These are phyloP conservation scores for Austroboletus eburneus DNA, from an alignment of 768 basidiomycete genomes.

Conservation along the genomic window DNA sequence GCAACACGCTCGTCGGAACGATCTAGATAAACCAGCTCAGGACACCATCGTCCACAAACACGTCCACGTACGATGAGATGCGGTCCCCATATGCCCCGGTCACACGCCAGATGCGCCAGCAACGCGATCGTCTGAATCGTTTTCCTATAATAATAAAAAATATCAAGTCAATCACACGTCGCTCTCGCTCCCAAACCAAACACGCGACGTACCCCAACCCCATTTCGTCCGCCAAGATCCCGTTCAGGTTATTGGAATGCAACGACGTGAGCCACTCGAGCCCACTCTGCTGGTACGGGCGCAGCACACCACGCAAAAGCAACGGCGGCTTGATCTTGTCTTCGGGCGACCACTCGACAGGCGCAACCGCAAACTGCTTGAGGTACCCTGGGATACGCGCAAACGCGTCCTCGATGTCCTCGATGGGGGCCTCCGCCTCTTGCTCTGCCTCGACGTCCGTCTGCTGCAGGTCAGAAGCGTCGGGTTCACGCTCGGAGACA, in stretches of 20 bases:
- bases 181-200: conserved; percentile 5
- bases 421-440: conserved; percentile 29
- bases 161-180: neutral
- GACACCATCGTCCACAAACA: too few species aligned
- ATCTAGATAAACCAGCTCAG: conserved; percentile 41
- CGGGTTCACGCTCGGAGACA: neutral
- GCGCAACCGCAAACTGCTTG: conserved; percentile 65
- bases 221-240: conserved; percentile 92
- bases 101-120: conserved; percentile 87
- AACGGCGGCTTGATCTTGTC: conserved; percentile 59
- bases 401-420: conserved; percentile 35
- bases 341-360: conserved; percentile 62
- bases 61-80: conserved; percentile 77
- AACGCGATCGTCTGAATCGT: conserved; percentile 96
- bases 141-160: conserved; percentile 48
- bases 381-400: conserved; percentile 51
- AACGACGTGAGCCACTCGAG: conserved; percentile 92
- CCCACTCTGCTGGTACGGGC: conserved; percentile 92
- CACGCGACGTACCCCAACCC: conserved; percentile 89
- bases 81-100: conserved; percentile 88
- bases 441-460: neutral
- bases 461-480: conserved; percentile 1
- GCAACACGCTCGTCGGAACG: conserved; percentile 87
- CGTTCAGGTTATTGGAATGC: conserved; percentile 75
- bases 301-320: conserved; percentile 80